A percentile compares a stretch with the other conserved stretches of the same genome.
These are phyloP conservation scores for Perkinsus marinus DNA, from an alignment of 169 alveolate species.

Conservation along the genomic window DNA sequence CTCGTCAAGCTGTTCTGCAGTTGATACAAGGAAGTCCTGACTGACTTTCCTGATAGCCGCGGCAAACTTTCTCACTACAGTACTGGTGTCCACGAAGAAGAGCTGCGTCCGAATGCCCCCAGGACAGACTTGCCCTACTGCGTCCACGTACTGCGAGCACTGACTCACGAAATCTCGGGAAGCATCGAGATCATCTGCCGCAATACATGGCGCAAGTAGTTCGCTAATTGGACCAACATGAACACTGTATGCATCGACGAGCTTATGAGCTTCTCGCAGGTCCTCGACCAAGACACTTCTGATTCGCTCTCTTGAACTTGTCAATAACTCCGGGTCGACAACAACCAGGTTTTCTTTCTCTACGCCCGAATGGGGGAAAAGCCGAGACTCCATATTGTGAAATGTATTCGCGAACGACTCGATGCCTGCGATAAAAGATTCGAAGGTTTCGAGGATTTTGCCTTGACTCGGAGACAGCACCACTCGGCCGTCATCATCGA, in stretches of 20 bases:
- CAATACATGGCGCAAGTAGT: background rate
- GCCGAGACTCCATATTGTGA: background rate
- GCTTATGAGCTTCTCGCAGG: background rate
- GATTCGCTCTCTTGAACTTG: background rate
- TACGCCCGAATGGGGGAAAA: background rate
- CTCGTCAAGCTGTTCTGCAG: background rate
- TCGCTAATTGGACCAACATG: background rate
- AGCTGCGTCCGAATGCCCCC: background rate
- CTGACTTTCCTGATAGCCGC: background rate
- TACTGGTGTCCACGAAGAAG: background rate
- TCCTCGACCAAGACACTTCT: background rate
- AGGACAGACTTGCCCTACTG: background rate
- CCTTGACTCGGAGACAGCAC: background rate
- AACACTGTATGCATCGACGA: background rate
- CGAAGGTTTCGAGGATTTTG: background rate
- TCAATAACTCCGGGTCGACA: background rate
- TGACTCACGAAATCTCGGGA: background rate
- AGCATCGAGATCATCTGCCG: background rate
- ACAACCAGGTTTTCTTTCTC: background rate
- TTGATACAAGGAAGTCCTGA: background rate
- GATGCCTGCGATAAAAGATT: background rate
- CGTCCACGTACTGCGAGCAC: background rate
- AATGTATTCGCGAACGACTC: background rate
- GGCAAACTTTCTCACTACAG: background rate
- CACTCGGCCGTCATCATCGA: background rate